phyloP scores from a whole-genome alignment of 768 basidiomycete species.

The Leccinum longicurvipes region DNA sequence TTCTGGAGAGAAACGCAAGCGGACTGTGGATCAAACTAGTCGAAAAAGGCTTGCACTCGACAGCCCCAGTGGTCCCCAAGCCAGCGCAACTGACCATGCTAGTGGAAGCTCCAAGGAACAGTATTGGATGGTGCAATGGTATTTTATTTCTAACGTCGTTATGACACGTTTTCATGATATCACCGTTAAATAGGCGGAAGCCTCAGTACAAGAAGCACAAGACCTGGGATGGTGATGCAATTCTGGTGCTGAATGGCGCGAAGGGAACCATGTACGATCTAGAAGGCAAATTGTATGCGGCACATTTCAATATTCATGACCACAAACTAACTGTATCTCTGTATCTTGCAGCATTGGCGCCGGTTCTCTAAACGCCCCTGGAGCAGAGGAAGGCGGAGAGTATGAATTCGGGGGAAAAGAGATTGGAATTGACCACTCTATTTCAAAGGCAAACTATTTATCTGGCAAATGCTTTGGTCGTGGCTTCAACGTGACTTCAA shows the following conservation, averaged over 20 bases:
- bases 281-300: constrained; percentile 63
- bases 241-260: constrained; percentile 49
- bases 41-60: constrained; percentile 32
- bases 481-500: constrained; percentile 21
- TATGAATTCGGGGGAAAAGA: constrained; percentile 53
- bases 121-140: constrained; percentile 85
- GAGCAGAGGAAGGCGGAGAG: constrained; percentile 36
- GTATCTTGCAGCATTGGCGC: constrained; percentile 42
- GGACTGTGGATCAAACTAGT: constrained; percentile 18
- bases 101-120: constrained; percentile 28
- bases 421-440: constrained; percentile 57
- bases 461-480: constrained; percentile 65
- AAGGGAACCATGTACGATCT: constrained; percentile 55
- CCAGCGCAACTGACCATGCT: constrained; percentile 3
- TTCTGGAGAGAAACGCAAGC: constrained; percentile 31
- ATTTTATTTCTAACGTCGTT: constrained; percentile 6
- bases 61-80: constrained; percentile 5
- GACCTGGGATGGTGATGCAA: constrained; percentile 84
- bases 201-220: constrained; percentile 81
- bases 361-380: constrained; percentile 45
- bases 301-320: not conserved
- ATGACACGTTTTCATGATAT: not conserved
- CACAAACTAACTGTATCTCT: not conserved
- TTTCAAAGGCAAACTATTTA: constrained; percentile 54
- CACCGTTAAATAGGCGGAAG: constrained; percentile 46